Conservation (phyloP, 495 filamentous ascomycete species). For the Achaetomiella virescens region DNA sequence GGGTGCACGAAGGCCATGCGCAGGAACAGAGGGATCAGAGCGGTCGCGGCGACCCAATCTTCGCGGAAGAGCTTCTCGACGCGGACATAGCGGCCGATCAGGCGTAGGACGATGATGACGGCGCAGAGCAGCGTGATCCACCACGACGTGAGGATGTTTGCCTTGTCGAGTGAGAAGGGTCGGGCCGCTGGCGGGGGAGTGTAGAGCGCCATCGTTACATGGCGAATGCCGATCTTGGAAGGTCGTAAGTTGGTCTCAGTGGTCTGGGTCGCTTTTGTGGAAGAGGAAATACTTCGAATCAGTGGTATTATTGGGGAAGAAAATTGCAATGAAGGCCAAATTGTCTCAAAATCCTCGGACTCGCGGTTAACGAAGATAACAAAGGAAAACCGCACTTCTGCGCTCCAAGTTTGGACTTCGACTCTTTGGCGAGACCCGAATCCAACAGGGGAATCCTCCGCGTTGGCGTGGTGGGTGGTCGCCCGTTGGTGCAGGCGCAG, state of each 20-base stretch:
- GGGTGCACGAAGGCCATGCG: slow-evolving; percentile 83
- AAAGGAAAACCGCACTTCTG: too few relatives aligned
- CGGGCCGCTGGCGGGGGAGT: slow-evolving; percentile 52
- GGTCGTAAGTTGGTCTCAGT: not conserved
- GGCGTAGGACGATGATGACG: slow-evolving; percentile 68
- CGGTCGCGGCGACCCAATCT: slow-evolving; percentile 75
- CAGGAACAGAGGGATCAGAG: slow-evolving; percentile 68
- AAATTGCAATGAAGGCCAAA: too few relatives aligned
- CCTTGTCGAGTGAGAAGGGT: slow-evolving; percentile 54
- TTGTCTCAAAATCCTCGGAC: too few relatives aligned
- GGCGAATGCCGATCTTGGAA: not conserved
- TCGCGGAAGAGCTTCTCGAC: slow-evolving; percentile 76
- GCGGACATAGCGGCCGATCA: slow-evolving; percentile 71
- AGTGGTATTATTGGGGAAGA: too few relatives aligned
- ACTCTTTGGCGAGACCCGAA: too few relatives aligned
- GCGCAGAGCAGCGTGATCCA: slow-evolving; percentile 82
- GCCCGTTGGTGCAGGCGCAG: too few relatives aligned
- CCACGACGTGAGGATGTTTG: slow-evolving; percentile 82
- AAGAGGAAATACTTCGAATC: too few relatives aligned
- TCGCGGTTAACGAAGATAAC: too few relatives aligned
- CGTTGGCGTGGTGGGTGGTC: too few relatives aligned
- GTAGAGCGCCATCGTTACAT: slow-evolving; percentile 45
- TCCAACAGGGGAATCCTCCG: too few relatives aligned
- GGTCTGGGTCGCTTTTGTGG: too few relatives aligned
- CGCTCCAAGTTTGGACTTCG: too few relatives aligned